Evolutionary conservation across 202 grass and related monocot species (phyloP).

Genomic region (Carex sylvatica): DNA sequence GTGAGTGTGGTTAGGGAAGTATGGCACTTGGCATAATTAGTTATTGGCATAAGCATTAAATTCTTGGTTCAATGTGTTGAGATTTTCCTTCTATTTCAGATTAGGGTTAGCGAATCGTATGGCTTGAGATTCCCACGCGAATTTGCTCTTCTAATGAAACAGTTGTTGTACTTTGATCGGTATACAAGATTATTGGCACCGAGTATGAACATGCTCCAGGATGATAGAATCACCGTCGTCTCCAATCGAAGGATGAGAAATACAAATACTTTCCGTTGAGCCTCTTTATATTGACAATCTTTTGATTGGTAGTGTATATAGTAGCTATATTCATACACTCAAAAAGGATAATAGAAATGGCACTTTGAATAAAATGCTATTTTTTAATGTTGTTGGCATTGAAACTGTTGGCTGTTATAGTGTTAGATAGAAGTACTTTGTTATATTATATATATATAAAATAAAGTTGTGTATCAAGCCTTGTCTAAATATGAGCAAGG

Average conservation of each 20-base stretch:
- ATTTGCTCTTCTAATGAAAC: constrained; percentile 93
- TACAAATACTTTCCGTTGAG: constrained; percentile 28
- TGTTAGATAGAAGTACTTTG: not conserved
- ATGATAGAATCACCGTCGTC: constrained; percentile 67
- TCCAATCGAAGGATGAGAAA: constrained; percentile 57
- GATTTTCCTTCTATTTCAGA: constrained; percentile 40
- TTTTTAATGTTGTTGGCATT: not conserved
- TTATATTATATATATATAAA: not conserved
- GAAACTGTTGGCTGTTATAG: not conserved
- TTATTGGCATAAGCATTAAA: not conserved
- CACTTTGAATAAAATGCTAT: not conserved
- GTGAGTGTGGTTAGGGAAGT: not conserved
- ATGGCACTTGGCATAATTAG: not conserved
- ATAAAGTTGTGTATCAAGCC: not conserved
- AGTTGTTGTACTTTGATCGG: constrained; percentile 90
- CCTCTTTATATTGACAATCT: not conserved
- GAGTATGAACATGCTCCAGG: constrained; percentile 91
- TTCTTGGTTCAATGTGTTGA: not conserved
- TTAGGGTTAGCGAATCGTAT: constrained; percentile 91
- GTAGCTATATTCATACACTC: not conserved
- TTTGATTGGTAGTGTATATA: constrained; percentile 19
- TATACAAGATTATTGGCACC: constrained; percentile 86
- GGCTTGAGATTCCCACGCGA: constrained; percentile 90
- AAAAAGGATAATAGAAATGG: not conserved
- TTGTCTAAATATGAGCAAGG: no score